A percentile compares a stretch with the other conserved stretches of the same genome.
phyloP scores from a whole-genome alignment of 345 rosid species.

The Anacardium occidentale region DNA sequence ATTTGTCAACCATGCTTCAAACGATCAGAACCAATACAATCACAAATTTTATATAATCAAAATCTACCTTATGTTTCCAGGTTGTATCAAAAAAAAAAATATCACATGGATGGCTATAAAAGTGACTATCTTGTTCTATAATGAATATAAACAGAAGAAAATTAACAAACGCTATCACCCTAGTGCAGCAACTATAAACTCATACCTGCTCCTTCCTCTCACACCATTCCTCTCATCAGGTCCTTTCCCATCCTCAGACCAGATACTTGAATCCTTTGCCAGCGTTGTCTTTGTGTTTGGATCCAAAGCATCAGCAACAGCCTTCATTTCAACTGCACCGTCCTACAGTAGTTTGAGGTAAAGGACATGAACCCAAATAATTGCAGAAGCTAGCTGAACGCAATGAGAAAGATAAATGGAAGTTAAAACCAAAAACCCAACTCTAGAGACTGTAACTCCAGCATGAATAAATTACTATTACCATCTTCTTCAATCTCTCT shows the following conservation, averaged over 20 bases:
- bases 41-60: neutral
- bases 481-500: slow-evolving; percentile 61
- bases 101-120: neutral
- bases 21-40: no score
- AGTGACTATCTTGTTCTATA: neutral
- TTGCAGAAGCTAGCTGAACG: slow-evolving; percentile 98
- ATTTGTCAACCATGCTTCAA: neutral
- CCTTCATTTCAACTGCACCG: slow-evolving; percentile 51
- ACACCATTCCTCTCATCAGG: slow-evolving; percentile 51
- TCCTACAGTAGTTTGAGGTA: slow-evolving; percentile 99
- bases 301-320: slow-evolving; percentile 42
- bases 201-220: slow-evolving; percentile 64
- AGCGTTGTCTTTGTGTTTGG: slow-evolving; percentile 31
- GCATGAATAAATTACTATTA: slow-evolving; percentile 72
- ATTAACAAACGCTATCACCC: neutral
- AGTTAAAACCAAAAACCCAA: slow-evolving; percentile 63
- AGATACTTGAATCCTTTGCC: slow-evolving; percentile 39
- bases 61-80: neutral
- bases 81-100: neutral
- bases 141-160: neutral
- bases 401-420: slow-evolving; percentile 67
- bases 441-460: slow-evolving; percentile 46
- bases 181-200: slow-evolving; percentile 3
- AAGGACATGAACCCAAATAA: slow-evolving; percentile 99
- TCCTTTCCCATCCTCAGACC: slow-evolving; percentile 46